Conservation (phyloP, 2,329 filamentous ascomycete genomes). For the Penicillium brevicompactum region DNA sequence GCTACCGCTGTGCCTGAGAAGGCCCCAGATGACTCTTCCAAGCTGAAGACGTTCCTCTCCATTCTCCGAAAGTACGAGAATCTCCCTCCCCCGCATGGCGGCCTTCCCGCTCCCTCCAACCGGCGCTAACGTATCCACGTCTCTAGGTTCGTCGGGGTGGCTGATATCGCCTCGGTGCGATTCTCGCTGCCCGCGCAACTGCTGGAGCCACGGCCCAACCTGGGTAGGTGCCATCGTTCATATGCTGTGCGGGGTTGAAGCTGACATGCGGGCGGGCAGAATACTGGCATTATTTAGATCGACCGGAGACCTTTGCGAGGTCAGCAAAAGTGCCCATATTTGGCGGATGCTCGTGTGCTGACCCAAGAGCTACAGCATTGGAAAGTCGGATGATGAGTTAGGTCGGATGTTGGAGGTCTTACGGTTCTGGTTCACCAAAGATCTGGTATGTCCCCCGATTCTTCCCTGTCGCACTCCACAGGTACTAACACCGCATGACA, state of each 20-base stretch:
- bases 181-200: conserved; percentile 96
- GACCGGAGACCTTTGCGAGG: conserved; percentile 83
- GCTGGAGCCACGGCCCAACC: conserved; percentile 91
- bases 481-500: conserved; percentile 34
- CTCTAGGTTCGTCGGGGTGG: conserved; percentile 86
- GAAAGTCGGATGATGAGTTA: conserved; percentile 85
- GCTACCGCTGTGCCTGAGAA: conserved; percentile 51
- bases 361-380: conserved; percentile 58
- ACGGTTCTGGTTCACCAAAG: conserved; percentile 98
- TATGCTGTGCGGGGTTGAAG: conserved; percentile 1
- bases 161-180: conserved; percentile 91
- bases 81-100: not conserved
- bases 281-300: conserved; percentile 98
- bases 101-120: not conserved
- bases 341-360: conserved; percentile 33
- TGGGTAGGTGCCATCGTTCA: conserved; percentile 55
- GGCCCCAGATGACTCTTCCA: conserved; percentile 75
- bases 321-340: conserved; percentile 37
- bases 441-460: conserved; percentile 59
- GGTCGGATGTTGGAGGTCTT: conserved; percentile 94
- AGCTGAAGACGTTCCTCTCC: conserved; percentile 83
- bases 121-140: not conserved
- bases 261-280: conserved; percentile 54
- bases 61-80: conserved; percentile 76
- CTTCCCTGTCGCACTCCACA: conserved; percentile 1